Evolutionary conservation across 805 yeast species (phyloP), one percentile per base, ranked within the genome.

Genomic region (Candida awuae): DNA sequence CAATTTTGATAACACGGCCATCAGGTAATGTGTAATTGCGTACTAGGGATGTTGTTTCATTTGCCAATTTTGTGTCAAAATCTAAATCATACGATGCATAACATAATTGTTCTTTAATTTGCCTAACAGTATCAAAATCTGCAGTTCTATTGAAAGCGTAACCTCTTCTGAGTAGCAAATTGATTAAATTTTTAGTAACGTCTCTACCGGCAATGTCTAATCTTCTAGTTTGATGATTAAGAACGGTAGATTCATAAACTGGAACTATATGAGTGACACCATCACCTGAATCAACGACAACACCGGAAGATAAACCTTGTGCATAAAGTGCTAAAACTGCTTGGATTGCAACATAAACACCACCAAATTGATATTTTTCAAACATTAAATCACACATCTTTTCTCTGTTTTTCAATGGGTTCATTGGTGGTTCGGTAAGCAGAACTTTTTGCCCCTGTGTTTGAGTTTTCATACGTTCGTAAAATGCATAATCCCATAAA

Each of bases 211-310:
- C 98, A 45, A 92, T 95, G 61, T 92, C 96, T 52, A 92, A 69
- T 59, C 98, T 78, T 55, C 81, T 76, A 15, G 96, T 90, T 53
- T 86, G 70, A 62, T 92, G 97, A 61, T 85, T 90, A 58, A 92
- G 73, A n/a, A 92, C 98, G 31, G 85, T 95, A 5, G 94, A 81
- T 65, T 92, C 97, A 61, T 92, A 92, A 29, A 92, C 98, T 17
- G 98, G 98, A 31, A 92, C 97, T 62, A 92, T 82, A 59, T 92
- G 98, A 4, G 98, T 92, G 34, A 90, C 98, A 65, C 97, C 97
- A 60, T 88, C 97, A 56, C 98, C 98, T 4, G 96, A 86, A 62
- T 92, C 98, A 17, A 92, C 97, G 42, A 92, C 98, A 15, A 92
- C 97, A 53, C 98, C 98, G 0, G 95, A 84, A 19, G 94, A 81